Evolutionary conservation across 2,329 filamentous ascomycete genomes (phyloP), one percentile per base, ranked within the genome.

Genomic region (Phialocephala sp.): DNA sequence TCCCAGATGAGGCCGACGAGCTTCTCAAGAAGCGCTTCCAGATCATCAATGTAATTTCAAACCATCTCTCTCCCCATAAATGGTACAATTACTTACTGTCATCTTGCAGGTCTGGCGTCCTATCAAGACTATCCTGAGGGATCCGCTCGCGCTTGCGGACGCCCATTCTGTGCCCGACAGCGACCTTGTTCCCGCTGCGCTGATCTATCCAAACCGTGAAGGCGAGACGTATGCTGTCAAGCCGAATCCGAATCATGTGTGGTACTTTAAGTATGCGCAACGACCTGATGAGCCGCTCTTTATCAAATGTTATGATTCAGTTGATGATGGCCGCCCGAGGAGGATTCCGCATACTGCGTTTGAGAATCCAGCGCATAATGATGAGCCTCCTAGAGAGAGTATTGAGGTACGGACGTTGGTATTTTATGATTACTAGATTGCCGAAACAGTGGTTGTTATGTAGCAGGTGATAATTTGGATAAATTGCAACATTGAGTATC

Each of bases 11-110:
- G 67, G 90, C 91, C 0, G 87, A 88, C 1, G 71, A 77, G 59
- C 80, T 94, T 0, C 84, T 94, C 1, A 76, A 82, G 64, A 85
- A 83, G 4, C 87, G 92, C 3, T 92, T 91, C 77, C 86, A 92
- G 66, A 92, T 96, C 74, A 86, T 97, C 76, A 97, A 96, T 71
- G 89, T 96, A 20, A 20, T 5, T 18, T 45, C 43, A 4, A 3
- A 41, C 3, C 37, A 41, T 58, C 1, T 20, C 12, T 59, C n/a
- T 45, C 56, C 55, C 55, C n/a, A 45, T 27, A 59, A 59, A 15
- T 18, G 22, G 45, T 12, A 24, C 37, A 1, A 43, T 5, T 45
- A n/a, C 37, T 59, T 15, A 59, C 56, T 1, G 9, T 27, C 37
- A 43, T 45, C 4, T n/a, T 45, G 4, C 36, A 59, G 43, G 43